Evolutionary conservation across 352 stramenopile genomes (phyloP).

Genomic region (Hyaloperonospora brassicae): DNA sequence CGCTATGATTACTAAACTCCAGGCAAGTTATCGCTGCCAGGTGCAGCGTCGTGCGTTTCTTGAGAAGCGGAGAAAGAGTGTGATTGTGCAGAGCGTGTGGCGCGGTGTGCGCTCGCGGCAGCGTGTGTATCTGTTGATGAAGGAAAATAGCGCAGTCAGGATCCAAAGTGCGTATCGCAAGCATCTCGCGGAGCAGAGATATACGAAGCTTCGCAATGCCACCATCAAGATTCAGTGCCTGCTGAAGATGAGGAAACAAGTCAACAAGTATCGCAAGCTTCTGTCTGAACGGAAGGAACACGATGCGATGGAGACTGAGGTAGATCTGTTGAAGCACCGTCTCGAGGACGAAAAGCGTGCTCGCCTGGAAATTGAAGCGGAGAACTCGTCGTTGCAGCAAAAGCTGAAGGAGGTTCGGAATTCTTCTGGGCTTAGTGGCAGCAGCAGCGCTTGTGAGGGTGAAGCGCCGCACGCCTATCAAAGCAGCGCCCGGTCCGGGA

Average conservation of each 20-base stretch:
- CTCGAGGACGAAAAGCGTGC: slow-evolving; percentile 73
- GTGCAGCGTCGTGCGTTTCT: slow-evolving; percentile 40
- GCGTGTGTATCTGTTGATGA: slow-evolving; percentile 41
- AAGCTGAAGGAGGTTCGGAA: slow-evolving; percentile 55
- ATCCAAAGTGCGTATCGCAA: slow-evolving; percentile 56
- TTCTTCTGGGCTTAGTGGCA: slow-evolving; percentile 27
- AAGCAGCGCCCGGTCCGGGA: slow-evolving; percentile 24
- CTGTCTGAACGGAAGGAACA: slow-evolving; percentile 60
- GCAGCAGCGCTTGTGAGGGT: slow-evolving; percentile 36
- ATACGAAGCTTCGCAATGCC: slow-evolving; percentile 47
- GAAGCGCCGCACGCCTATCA: slow-evolving; percentile 22
- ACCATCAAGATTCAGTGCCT: slow-evolving; percentile 65
- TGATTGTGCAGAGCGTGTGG: slow-evolving; percentile 69
- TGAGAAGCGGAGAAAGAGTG: slow-evolving; percentile 29
- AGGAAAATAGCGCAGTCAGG: slow-evolving; percentile 47
- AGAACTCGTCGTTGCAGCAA: slow-evolving; percentile 68
- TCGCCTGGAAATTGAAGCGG: slow-evolving; percentile 58
- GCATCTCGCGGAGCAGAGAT: slow-evolving; percentile 41
- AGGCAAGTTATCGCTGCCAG: slow-evolving; percentile 48
- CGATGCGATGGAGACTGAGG: slow-evolving; percentile 65
- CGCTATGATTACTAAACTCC: slow-evolving; percentile 45
- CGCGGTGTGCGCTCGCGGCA: slow-evolving; percentile 58
- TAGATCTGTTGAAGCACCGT: slow-evolving; percentile 62
- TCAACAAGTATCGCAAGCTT: slow-evolving; percentile 57
- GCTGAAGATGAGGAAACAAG: slow-evolving; percentile 71